Percentiles rank a stretch among this genome's conserved stretches.
These are phyloP conservation scores for Lachnellula suecica DNA, from an alignment of 2,329 filamentous ascomycete species.

Conservation along the genomic window DNA sequence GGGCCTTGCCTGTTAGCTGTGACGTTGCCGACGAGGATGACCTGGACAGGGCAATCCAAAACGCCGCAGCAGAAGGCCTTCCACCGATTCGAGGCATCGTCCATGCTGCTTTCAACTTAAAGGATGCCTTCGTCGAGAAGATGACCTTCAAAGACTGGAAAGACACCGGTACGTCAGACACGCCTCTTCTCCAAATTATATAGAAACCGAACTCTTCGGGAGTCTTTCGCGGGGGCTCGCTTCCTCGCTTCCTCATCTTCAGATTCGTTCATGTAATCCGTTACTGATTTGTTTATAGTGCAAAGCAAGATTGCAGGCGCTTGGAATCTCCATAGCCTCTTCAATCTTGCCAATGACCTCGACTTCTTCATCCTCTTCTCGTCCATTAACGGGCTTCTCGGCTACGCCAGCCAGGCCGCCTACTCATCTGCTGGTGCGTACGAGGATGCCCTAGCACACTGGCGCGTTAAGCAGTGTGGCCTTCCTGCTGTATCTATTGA, in stretches of 20 bases:
- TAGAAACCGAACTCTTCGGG: not conserved
- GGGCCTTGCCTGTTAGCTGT: no score
- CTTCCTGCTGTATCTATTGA: constrained; percentile 47
- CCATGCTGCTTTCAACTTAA: not conserved
- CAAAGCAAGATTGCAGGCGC: constrained; percentile 27
- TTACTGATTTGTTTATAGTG: not conserved
- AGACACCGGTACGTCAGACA: not conserved
- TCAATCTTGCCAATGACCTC: constrained; percentile 24
- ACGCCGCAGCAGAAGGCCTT: not conserved
- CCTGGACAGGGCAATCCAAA: no score
- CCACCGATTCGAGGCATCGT: not conserved
- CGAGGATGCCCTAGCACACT: constrained; percentile 40
- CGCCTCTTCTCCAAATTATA: not conserved
- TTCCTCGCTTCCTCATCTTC: not conserved
- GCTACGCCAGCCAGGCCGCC: constrained; percentile 31
- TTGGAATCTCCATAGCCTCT: constrained; percentile 12
- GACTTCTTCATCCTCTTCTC: constrained; percentile 41
- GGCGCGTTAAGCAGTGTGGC: constrained; percentile 39
- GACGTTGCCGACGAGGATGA: no score
- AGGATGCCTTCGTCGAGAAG: not conserved
- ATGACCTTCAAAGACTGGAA: not conserved
- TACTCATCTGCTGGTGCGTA: constrained; percentile 43
- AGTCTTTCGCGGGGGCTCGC: not conserved
- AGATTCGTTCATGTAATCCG: not conserved
- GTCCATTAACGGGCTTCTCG: constrained; percentile 33